These are phyloP conservation scores for Magnaporthiopsis rhizophila DNA, from an alignment of 2,329 filamentous ascomycete species.

Conservation along the genomic window DNA sequence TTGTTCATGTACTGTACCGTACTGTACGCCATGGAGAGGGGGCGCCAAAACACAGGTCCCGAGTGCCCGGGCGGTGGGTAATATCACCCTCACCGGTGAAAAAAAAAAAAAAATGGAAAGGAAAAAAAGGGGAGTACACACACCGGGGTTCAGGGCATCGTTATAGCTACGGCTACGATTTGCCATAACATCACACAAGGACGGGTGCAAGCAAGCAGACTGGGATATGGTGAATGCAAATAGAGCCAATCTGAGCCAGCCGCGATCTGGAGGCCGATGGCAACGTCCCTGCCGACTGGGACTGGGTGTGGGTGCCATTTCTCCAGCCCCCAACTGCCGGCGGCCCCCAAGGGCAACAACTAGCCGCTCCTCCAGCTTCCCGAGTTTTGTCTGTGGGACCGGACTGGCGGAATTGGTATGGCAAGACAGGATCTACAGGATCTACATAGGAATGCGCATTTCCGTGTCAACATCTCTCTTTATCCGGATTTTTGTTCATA, in stretches of 20 bases:
- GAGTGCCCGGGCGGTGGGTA: too few species aligned
- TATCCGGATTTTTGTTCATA: too few species aligned
- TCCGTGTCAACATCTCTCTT: too few species aligned
- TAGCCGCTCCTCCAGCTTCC: not conserved
- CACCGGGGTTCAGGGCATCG: not conserved
- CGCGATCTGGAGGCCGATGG: too few species aligned
- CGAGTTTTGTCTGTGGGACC: not conserved
- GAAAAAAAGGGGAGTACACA: not conserved
- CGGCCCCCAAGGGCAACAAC: not conserved
- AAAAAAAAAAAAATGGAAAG: too few species aligned
- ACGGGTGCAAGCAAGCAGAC: not conserved
- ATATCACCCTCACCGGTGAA: too few species aligned
- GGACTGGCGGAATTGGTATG: too few species aligned
- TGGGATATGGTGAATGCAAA: not conserved
- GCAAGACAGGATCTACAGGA: too few species aligned
- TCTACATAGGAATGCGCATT: too few species aligned
- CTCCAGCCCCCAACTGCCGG: not conserved
- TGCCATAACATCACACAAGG: not conserved
- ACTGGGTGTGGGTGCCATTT: not conserved
- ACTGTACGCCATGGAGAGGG: too few species aligned
- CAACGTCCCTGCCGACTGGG: not conserved
- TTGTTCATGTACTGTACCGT: too few species aligned
- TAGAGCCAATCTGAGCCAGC: not conserved
- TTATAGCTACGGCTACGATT: not conserved
- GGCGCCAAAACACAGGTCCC: too few species aligned